Base-by-base conservation (phyloP, 164 flowering plant species). In the Hamamelis virginiana region DNA sequence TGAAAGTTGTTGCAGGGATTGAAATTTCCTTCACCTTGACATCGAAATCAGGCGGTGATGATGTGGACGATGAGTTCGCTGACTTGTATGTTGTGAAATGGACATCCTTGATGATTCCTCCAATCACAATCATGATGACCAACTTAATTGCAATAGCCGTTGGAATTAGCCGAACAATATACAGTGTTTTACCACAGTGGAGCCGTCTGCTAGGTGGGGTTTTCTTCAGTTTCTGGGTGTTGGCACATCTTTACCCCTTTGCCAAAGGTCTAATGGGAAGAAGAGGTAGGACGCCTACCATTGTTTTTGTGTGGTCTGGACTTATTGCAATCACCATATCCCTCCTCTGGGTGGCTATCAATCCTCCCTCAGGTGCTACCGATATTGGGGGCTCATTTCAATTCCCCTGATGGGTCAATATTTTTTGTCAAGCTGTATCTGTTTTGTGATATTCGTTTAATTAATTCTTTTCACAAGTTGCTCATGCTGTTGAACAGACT, bases 261-360 rank as follows among this genome's bases (percentile, higher is more conserved):
- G 87, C 88, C 0, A 88, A 88, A 70, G 92, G 92, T n/a, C 71
- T 86, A 3, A 88, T 85, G 92, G 92, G 92, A 55, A 75, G 86
- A 61, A 69, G 88, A 69, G 89, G 90, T 19, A 83, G 80, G 74
- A 85, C 88, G 0, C 92, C 92, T 0, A 88, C 92, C 50, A 83
- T 88, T 52, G 88, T 86, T 15, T 83, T 76, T 64, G 87, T 88
- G 1, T 88, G 92, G 92, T 86, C 92, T 1, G 88, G 88, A 19
- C 87, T 88, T 21, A 72, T 88, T 14, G 87, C 92, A 1, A 84
- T 86, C 69, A 86, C 84, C 60, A 83, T 88, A 2, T 86, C 92
- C 6, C 82, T 88, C 27, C 86, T 88, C 5, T 88, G 87, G 87
- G 89, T 88, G 23, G 83, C 87, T 4, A 80, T 88, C 58, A 83